phyloP scores from a whole-genome alignment of 225 moss, liverwort and hornwort species.

The Physcomitrium patens region DNA sequence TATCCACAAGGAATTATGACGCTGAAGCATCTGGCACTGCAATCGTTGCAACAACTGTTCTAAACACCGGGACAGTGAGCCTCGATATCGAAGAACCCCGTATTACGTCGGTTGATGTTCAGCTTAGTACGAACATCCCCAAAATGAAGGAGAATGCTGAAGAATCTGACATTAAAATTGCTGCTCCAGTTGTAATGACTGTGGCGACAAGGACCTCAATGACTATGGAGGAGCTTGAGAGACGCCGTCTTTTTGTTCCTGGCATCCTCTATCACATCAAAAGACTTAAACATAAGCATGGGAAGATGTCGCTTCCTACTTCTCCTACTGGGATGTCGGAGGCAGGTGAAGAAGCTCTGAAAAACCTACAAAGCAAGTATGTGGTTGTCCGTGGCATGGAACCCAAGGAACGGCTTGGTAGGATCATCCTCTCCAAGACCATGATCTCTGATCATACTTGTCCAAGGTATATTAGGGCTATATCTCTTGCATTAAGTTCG shows the following conservation, averaged over 20 bases:
- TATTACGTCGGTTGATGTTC: no score
- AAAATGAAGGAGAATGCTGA: neutral
- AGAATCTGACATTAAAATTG: slow-evolving; percentile 24
- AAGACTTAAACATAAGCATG: slow-evolving; percentile 22
- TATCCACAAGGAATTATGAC: neutral
- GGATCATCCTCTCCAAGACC: slow-evolving; percentile 57
- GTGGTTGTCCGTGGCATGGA: slow-evolving; percentile 57
- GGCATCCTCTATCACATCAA: slow-evolving; percentile 38
- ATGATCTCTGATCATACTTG: slow-evolving; percentile 59
- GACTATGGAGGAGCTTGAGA: slow-evolving; percentile 39
- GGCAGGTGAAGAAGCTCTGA: slow-evolving; percentile 21
- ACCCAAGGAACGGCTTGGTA: slow-evolving; percentile 46
- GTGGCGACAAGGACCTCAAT: slow-evolving; percentile 26
- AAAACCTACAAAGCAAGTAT: slow-evolving; percentile 25
- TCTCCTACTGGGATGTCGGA: slow-evolving; percentile 21
- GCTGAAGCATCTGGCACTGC: neutral
- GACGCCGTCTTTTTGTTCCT: slow-evolving; percentile 36
- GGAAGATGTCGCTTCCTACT: neutral
- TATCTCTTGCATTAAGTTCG: slow-evolving; percentile 30
- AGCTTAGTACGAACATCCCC: neutral
- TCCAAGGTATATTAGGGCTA: slow-evolving; percentile 26
- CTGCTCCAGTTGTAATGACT: slow-evolving; percentile 21
- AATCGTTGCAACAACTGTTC: neutral
- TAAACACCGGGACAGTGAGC: neutral
- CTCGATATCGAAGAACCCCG: no score